Percentiles rank a stretch among this genome's conserved stretches.
phyloP scores from a whole-genome alignment of 2,329 filamentous ascomycete genomes.

The Escovopsis sp. region DNA sequence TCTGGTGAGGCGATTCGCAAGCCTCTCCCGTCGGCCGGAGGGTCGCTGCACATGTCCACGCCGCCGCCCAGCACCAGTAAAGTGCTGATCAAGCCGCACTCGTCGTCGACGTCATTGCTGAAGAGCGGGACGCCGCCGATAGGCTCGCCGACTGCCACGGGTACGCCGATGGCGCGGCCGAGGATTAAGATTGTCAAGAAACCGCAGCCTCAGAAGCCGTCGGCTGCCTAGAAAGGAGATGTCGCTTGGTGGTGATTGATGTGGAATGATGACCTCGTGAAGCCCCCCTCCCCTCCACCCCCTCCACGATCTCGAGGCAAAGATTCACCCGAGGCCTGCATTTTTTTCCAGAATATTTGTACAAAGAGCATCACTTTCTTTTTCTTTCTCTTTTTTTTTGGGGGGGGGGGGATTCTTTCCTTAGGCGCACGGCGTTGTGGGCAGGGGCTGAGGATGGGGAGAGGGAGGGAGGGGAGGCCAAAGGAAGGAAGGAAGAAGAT shows the following conservation, averaged over 20 bases:
- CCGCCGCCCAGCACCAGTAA: slow-evolving; percentile 13
- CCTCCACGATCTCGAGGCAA: too few species aligned
- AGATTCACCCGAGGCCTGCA: too few species aligned
- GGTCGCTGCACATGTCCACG: slow-evolving; percentile 11
- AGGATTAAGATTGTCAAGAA: slow-evolving; percentile 26
- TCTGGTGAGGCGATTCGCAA: slow-evolving; percentile 13
- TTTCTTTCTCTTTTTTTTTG: too few species aligned
- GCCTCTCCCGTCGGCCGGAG: slow-evolving; percentile 17
- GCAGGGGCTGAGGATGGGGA: too few species aligned
- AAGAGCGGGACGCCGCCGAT: slow-evolving; percentile 13
- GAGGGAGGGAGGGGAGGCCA: too few species aligned
- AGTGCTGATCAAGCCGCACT: slow-evolving; percentile 11
- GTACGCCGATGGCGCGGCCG: slow-evolving; percentile 12
- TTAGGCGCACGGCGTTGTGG: too few species aligned
- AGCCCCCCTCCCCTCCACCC: too few species aligned
- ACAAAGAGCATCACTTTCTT: too few species aligned
- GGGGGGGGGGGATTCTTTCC: too few species aligned
- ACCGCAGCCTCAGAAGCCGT: slow-evolving; percentile 12
- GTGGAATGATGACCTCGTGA: too few species aligned
- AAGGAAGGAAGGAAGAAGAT: too few species aligned
- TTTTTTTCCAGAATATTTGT: neutral
- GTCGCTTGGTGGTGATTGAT: too few species aligned
- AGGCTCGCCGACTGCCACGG: slow-evolving; percentile 9
- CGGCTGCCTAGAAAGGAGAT: slow-evolving; percentile 10
- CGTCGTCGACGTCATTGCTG: slow-evolving; percentile 9